Evolutionary conservation across 257 asterid species (phyloP).

Genomic region (Penstemon davidsonii): DNA sequence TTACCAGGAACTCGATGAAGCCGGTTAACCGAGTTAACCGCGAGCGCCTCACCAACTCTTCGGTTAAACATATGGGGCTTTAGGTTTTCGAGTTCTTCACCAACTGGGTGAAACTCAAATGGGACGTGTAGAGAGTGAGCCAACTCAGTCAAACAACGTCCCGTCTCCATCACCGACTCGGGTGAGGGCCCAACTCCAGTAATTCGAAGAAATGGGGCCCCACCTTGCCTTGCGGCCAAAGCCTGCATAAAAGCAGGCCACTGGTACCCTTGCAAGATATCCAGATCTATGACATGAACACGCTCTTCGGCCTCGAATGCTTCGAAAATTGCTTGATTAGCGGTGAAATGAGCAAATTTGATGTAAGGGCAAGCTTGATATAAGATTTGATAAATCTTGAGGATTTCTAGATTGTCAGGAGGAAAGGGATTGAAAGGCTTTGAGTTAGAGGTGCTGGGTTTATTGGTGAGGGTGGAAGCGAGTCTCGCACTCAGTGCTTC

Average conservation of each 20-base stretch:
- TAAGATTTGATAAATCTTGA: slow-evolving; percentile 78
- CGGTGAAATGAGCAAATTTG: slow-evolving; percentile 85
- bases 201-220: slow-evolving; percentile 75
- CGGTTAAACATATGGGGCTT: slow-evolving; percentile 81
- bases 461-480: slow-evolving; percentile 59
- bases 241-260: slow-evolving; percentile 98
- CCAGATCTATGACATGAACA: slow-evolving; percentile 82
- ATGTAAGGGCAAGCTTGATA: slow-evolving; percentile 90
- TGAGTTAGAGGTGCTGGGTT: slow-evolving; percentile 46
- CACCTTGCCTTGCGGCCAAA: slow-evolving; percentile 76
- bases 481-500: slow-evolving; percentile 73
- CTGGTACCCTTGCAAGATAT: slow-evolving; percentile 83
- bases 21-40: slow-evolving; percentile 74
- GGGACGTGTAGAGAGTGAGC: slow-evolving; percentile 84
- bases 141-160: slow-evolving; percentile 61
- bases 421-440: slow-evolving; percentile 70
- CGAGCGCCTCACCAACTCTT: slow-evolving; percentile 82
- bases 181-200: slow-evolving; percentile 81
- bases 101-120: slow-evolving; percentile 74
- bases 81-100: slow-evolving; percentile 67
- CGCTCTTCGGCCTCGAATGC: slow-evolving; percentile 73
- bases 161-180: slow-evolving; percentile 62
- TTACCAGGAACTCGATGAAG: slow-evolving; percentile 65
- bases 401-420: slow-evolving; percentile 68
- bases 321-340: slow-evolving; percentile 84